phyloP scores from a whole-genome alignment of 1,284 basidiomycete species.

The Quambalaria eucalypti region DNA sequence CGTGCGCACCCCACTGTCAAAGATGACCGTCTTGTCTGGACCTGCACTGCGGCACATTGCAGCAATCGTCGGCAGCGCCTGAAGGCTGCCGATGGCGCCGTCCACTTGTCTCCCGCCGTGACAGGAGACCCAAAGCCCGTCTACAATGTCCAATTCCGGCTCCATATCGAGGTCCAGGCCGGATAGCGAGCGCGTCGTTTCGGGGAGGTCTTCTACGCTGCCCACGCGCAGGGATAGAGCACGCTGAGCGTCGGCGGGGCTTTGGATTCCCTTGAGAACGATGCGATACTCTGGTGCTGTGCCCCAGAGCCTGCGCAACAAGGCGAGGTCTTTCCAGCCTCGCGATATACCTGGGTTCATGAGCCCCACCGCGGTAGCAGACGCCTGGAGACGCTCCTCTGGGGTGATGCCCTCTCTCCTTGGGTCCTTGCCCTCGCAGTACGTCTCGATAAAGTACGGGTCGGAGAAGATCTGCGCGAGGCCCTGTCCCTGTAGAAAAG shows the following conservation, averaged over 20 bases:
- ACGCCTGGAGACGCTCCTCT: conserved; percentile 29
- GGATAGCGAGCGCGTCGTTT: no score
- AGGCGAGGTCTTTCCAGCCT: conserved; percentile 31
- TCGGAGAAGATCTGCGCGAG: conserved; percentile 35
- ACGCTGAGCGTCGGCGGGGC: conserved; percentile 23
- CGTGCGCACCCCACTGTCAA: conserved; percentile 34
- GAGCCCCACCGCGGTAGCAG: conserved; percentile 24
- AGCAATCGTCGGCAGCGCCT: conserved; percentile 23
- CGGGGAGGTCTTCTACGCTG: no score
- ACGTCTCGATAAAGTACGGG: conserved; percentile 35
- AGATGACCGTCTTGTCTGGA: conserved; percentile 28
- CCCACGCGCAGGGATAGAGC: no score
- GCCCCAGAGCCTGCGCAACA: conserved; percentile 32
- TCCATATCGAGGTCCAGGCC: background rate
- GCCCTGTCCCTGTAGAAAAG: conserved; percentile 56
- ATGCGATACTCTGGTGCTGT: conserved; percentile 18
- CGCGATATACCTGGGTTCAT: conserved; percentile 30
- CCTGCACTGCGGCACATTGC: conserved; percentile 6
- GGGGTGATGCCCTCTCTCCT: conserved; percentile 15
- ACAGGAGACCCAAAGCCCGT: conserved; percentile 41
- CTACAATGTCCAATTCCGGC: conserved; percentile 20
- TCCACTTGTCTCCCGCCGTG: conserved; percentile 44
- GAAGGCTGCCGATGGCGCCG: conserved; percentile 30
- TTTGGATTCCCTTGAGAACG: conserved; percentile 40
- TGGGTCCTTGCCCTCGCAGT: conserved; percentile 32